These are phyloP conservation scores for Diphasiastrum complanatum DNA, from an alignment of 83 land plant species.

Conservation along the genomic window DNA sequence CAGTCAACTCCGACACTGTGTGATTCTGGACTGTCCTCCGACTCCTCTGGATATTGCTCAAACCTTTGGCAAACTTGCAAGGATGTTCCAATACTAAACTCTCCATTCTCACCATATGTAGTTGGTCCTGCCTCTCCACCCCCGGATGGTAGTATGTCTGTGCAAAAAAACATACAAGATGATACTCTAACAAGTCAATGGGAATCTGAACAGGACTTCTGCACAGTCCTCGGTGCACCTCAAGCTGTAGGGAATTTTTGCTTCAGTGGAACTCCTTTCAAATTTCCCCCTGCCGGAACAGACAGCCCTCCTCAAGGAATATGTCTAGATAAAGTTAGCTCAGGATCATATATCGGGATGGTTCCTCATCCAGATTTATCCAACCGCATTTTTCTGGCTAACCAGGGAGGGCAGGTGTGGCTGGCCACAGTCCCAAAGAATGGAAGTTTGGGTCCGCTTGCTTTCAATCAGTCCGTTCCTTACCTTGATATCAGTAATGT, in stretches of 20 bases:
- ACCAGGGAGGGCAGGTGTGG: conserved; percentile 60
- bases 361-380: conserved; percentile 87
- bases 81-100: conserved; percentile 51
- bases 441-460: conserved; percentile 44
- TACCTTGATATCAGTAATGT: conserved; percentile 67
- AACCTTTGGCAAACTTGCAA: conserved; percentile 71
- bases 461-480: conserved; percentile 49
- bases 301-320: conserved; percentile 42
- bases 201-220: conserved; percentile 52
- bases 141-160: conserved; percentile 24
- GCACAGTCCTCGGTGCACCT: conserved; percentile 42
- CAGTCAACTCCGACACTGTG: conserved; percentile 36
- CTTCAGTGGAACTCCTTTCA: conserved; percentile 40
- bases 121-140: conserved; percentile 28
- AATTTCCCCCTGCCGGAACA: conserved; percentile 24
- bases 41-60: conserved; percentile 43
- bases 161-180: conserved; percentile 31
- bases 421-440: conserved; percentile 56
- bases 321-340: conserved; percentile 71
- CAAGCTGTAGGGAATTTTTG: conserved; percentile 26
- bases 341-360: conserved; percentile 51
- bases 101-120: conserved; percentile 60
- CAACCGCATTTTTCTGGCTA: conserved; percentile 63
- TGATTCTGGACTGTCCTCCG: conserved; percentile 26
- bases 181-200: conserved; percentile 23